A percentile compares a stretch with the other conserved stretches of the same genome.
Evolutionary conservation across 805 yeast genomes (phyloP).

Genomic region (Dipodascus albidus): DNA sequence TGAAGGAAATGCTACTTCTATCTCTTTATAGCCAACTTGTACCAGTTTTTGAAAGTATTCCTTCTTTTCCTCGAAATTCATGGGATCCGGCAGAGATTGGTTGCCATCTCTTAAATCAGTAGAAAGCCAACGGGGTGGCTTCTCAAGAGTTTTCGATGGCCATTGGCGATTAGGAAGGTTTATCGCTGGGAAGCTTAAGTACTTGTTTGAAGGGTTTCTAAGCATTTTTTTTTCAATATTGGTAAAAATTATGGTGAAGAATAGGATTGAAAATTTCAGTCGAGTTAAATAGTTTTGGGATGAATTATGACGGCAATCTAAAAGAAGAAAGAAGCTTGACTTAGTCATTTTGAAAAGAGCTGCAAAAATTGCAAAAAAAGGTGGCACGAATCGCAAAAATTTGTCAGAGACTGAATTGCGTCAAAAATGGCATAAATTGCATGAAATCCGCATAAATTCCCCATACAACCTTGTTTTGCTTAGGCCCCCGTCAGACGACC

Average conservation of each 20-base stretch:
- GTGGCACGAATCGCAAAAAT: neutral
- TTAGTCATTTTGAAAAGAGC: neutral
- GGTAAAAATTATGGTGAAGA: neutral
- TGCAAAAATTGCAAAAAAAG: neutral
- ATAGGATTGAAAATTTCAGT: neutral
- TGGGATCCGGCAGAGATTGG: constrained; percentile 78
- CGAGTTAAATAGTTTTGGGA: no score
- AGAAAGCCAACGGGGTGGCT: constrained; percentile 73
- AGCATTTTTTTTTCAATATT: neutral
- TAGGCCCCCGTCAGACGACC: no score
- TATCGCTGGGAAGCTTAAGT: constrained; percentile 42
- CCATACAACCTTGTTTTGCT: no score
- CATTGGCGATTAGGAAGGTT: constrained; percentile 54
- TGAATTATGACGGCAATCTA: neutral
- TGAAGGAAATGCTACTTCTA: constrained; percentile 73
- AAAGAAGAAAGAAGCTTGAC: neutral
- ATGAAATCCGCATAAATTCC: no score
- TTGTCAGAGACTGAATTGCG: neutral
- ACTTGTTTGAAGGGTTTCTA: constrained; percentile 28
- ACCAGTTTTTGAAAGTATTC: constrained; percentile 56
- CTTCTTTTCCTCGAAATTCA: constrained; percentile 71
- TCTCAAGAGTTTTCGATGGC: constrained; percentile 49
- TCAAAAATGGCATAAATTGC: neutral
- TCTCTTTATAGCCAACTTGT: constrained; percentile 70
- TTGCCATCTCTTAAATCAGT: constrained; percentile 80